Conservation (phyloP, 169 alveolate species). For the Perkinsus olseni region DNA sequence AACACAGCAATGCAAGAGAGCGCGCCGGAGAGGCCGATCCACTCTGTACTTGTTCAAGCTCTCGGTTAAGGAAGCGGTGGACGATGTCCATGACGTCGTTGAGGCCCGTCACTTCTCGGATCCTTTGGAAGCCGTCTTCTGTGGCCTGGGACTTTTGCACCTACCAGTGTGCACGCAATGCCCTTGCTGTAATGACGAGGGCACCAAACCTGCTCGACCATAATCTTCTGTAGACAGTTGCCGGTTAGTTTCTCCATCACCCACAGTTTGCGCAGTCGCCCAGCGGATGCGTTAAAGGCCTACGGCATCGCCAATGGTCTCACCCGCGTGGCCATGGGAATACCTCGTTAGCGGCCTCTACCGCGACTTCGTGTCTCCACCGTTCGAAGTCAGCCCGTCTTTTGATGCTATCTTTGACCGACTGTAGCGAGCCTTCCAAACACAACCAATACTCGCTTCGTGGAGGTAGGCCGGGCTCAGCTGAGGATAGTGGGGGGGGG, state of each 20-base stretch:
- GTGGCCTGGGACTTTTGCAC: slow-evolving; percentile 34
- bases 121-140: slow-evolving; percentile 32
- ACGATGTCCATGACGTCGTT: slow-evolving; percentile 37
- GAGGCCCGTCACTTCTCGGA: slow-evolving; percentile 37
- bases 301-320: not conserved
- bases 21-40: too few relatives aligned
- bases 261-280: slow-evolving; percentile 30
- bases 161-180: not conserved
- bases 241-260: slow-evolving; percentile 32
- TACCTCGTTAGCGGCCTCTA: slow-evolving; percentile 16
- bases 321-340: not conserved
- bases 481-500: not conserved
- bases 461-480: not conserved
- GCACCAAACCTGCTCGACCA: slow-evolving; percentile 20
- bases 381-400: slow-evolving; percentile 25
- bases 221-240: slow-evolving; percentile 29
- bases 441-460: not conserved
- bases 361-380: slow-evolving; percentile 20
- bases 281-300: slow-evolving; percentile 36
- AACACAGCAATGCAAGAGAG: too few relatives aligned
- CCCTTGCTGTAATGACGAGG: not conserved
- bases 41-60: slow-evolving; percentile 1
- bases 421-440: not conserved
- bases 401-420: slow-evolving; percentile 5
- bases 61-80: slow-evolving; percentile 27